Evolutionary conservation across 2,329 filamentous ascomycete genomes (phyloP).

Genomic region (Cladosporium sp.): DNA sequence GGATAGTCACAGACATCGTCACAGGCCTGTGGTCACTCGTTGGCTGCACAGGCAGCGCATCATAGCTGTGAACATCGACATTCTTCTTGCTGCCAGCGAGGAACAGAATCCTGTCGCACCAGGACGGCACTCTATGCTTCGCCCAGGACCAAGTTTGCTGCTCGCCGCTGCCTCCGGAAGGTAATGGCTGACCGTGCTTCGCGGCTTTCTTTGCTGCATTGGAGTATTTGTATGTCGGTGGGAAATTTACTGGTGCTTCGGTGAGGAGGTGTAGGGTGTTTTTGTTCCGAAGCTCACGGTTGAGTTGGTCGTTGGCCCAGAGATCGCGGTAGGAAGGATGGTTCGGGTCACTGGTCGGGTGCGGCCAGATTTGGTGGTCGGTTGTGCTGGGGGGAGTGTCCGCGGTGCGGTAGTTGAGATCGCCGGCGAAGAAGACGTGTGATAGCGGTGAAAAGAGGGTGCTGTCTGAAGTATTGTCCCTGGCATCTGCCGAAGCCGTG

Average conservation of each 20-base stretch:
- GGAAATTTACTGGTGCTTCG: conserved; percentile 75
- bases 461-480: background rate
- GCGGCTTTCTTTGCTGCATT: conserved; percentile 39
- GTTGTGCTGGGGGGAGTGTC: conserved; percentile 61
- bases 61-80: conserved; percentile 65
- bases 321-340: conserved; percentile 64
- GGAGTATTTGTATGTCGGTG: conserved; percentile 91
- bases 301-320: conserved; percentile 76
- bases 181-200: conserved; percentile 28
- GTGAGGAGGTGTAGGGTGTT: conserved; percentile 74
- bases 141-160: conserved; percentile 58
- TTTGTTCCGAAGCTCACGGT: conserved; percentile 65
- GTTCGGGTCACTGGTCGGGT: conserved; percentile 51
- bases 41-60: conserved; percentile 73
- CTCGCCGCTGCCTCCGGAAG: background rate
- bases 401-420: conserved; percentile 91
- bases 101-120: conserved; percentile 90
- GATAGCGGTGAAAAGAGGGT: conserved; percentile 70
- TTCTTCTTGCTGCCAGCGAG: conserved; percentile 52
- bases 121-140: conserved; percentile 80
- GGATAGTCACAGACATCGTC: conserved; percentile 67
- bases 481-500: background rate
- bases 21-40: conserved; percentile 89
- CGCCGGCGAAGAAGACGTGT: conserved; percentile 83
- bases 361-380: conserved; percentile 62